Base-by-base conservation (phyloP, 1,284 basidiomycete genomes). In the Apiotrichum gracile region DNA sequence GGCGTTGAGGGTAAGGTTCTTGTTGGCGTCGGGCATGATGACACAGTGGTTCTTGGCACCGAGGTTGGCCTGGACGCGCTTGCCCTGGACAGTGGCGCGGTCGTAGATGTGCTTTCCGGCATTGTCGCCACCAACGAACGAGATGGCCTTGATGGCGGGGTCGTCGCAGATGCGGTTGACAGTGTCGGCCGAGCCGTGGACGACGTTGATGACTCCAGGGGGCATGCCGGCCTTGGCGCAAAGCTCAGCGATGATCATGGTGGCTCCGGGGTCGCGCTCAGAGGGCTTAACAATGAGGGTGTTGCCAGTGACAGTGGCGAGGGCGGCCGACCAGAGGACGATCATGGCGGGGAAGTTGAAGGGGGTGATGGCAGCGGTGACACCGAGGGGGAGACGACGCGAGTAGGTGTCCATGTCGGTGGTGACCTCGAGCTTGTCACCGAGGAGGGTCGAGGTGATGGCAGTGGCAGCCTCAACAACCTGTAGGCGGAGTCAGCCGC, bases 1-100 rank as follows among this genome's bases (percentile, higher is more conserved):
- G 7, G 91, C 90, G 77, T 97, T 97, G 55, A 98, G 78, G 16
- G 93, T 86, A 47, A 90, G 81, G 70, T 97, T 94, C 76, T 87
- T 90, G 78, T 97, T 97, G 27, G 93, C 93, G 91, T 88, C 88
- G 26, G 92, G 90, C 88, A 97, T 92, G 62, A 97, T 74, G 46
- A 97, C 84, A 46, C 85, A 89, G 73, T 97, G 93, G 70, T 97
- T 98, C 80, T 98, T 98, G 35, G 94, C 94, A 27, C 93, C 94
- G 71, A 97, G 76, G 70, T 97, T 97, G 31, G 89, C 87, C 82
- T 85, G 70, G 1, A 97, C 93, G 17, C 94, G 84, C 75, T 98
- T 98, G 49, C 94, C 92, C 52, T 60, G 60, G 33, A 62, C 57
- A 13, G 60, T 68, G 24, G 65, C 69, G 19, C 90, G 81, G 63